These are phyloP conservation scores for Alternaria dauci DNA, from an alignment of 2,329 filamentous ascomycete genomes.

Conservation along the genomic window DNA sequence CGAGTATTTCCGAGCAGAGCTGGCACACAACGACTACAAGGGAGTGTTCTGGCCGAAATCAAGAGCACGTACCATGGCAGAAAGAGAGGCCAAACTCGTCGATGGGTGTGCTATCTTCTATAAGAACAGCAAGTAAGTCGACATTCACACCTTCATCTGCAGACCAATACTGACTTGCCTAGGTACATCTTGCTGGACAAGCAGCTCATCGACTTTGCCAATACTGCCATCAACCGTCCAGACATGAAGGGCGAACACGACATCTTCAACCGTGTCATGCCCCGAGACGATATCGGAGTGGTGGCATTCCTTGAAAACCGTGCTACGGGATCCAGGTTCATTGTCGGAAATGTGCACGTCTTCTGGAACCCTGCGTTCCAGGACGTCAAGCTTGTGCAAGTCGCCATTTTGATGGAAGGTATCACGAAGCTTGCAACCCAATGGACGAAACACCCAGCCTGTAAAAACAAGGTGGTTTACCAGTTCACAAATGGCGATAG, in stretches of 20 bases:
- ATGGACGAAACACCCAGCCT: conserved; percentile 80
- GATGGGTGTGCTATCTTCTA: conserved; percentile 98
- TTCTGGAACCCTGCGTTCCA: conserved; percentile 92
- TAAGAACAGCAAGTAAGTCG: conserved; percentile 79
- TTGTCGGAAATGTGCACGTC: conserved; percentile 92
- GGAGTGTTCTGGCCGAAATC: conserved; percentile 93
- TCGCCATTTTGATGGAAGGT: conserved; percentile 92
- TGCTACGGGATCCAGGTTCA: conserved; percentile 85
- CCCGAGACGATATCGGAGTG: conserved; percentile 94
- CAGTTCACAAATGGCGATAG: conserved; percentile 58
- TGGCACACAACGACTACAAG: conserved; percentile 89
- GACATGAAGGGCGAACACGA: conserved; percentile 98
- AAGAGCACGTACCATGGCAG: conserved; percentile 88
- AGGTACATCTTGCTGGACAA: conserved; percentile 89
- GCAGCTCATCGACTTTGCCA: conserved; percentile 89
- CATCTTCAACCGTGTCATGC: conserved; percentile 98
- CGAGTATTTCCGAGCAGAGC: conserved; percentile 85
- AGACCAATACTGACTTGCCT: conserved; percentile 18
- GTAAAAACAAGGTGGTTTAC: conserved; percentile 76
- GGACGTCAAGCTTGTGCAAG: conserved; percentile 97
- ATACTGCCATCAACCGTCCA: conserved; percentile 89
- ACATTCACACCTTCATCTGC: neutral
- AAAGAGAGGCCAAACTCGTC: conserved; percentile 86
- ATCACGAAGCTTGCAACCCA: conserved; percentile 85
- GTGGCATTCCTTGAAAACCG: conserved; percentile 93